Percentiles rank a stretch among this genome's conserved stretches.
These are phyloP conservation scores for Chamaecrista fasciculata DNA, from an alignment of 306 rosid genomes.

Conservation along the genomic window DNA sequence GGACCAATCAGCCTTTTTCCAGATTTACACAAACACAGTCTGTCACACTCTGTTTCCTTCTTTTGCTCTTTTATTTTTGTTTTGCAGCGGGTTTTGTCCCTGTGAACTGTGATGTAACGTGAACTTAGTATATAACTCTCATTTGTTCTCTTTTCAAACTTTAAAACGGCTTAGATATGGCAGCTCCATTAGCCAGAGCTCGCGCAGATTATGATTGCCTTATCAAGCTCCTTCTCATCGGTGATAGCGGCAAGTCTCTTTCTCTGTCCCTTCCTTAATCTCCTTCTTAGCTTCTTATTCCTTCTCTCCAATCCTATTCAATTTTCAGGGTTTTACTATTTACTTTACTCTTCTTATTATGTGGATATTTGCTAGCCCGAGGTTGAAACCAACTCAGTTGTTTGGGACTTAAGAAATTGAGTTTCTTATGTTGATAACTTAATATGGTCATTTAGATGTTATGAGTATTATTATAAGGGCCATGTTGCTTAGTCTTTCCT, in stretches of 20 bases:
- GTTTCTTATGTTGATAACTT: no score
- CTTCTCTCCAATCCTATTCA: neutral
- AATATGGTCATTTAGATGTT: no score
- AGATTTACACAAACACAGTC: slow-evolving; percentile 23
- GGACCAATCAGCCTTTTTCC: slow-evolving; percentile 9
- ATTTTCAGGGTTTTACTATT: neutral
- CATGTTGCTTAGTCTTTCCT: neutral
- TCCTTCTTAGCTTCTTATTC: neutral
- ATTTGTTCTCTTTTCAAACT: neutral
- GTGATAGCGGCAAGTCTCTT: slow-evolving; percentile 32
- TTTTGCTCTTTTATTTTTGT: neutral
- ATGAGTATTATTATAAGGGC: neutral
- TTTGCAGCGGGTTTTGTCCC: neutral
- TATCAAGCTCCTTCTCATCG: slow-evolving; percentile 37
- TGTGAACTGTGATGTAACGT: neutral
- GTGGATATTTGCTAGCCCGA: no score
- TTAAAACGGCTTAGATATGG: slow-evolving; percentile 13
- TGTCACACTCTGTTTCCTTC: neutral
- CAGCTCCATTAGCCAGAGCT: slow-evolving; percentile 22
- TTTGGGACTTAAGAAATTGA: neutral
- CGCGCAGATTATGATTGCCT: slow-evolving; percentile 37
- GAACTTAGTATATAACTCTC: neutral
- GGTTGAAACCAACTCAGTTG: neutral
- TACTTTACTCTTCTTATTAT: neutral
- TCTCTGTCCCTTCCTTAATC: neutral